phyloP scores from a whole-genome alignment of 2,329 filamentous ascomycete genomes.

The Colletotrichum noveboracense region DNA sequence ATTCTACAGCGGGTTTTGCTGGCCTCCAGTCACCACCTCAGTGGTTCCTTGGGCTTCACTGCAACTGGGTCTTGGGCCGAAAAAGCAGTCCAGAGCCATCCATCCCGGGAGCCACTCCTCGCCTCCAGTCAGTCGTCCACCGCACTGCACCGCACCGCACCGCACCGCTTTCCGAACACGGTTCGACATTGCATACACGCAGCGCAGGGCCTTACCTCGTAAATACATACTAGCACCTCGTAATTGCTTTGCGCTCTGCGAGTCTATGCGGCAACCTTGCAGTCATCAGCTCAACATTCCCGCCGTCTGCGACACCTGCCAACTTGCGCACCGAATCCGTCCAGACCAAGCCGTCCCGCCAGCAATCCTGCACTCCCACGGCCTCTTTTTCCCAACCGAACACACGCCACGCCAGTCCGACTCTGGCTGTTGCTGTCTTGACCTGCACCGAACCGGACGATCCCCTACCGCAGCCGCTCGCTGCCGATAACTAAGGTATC shows the following conservation, averaged over 20 bases:
- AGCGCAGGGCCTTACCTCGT: not conserved
- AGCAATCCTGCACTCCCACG: not conserved
- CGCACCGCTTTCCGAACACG: slow-evolving; percentile 17
- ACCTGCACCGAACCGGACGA: not conserved
- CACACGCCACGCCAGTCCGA: not conserved
- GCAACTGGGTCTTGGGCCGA: slow-evolving; percentile 15
- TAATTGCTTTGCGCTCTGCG: slow-evolving; percentile 5
- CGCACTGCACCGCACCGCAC: not conserved
- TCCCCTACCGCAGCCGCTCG: not conserved
- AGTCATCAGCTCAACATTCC: not conserved
- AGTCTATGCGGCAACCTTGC: slow-evolving; percentile 1
- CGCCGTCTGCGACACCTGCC: not conserved
- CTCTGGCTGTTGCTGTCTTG: not conserved
- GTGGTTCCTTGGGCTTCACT: slow-evolving; percentile 4
- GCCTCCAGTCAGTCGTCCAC: not conserved
- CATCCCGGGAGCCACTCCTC: not conserved
- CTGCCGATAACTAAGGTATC: not conserved
- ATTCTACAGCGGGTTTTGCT: not conserved
- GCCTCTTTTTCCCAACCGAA: not conserved
- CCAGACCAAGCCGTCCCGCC: not conserved
- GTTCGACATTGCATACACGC: slow-evolving; percentile 14
- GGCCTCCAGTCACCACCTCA: not conserved
- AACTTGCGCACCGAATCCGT: not conserved
- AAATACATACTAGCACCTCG: not conserved
- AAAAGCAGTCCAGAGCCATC: not conserved